These are phyloP conservation scores for Yamadazyma atlantica DNA, from an alignment of 1,139 yeast species.

Conservation along the genomic window DNA sequence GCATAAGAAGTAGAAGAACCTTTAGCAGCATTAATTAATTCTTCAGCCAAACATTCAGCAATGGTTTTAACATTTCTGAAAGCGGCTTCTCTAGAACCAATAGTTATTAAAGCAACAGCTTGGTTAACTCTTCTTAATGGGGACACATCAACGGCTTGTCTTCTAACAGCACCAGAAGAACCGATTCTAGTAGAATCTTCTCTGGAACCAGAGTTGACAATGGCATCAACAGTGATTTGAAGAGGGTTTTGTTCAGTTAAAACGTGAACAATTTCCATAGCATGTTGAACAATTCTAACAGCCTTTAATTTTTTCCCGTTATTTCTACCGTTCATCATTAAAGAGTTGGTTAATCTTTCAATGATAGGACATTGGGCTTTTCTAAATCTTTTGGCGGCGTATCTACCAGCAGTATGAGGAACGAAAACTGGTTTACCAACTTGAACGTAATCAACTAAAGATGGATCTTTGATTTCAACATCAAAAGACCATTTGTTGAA, in stretches of 20 bases:
- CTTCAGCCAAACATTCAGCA: slow-evolving; percentile 99
- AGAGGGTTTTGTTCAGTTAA: slow-evolving; percentile 99
- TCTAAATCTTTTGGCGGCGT: slow-evolving; percentile 99
- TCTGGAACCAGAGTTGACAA: slow-evolving; percentile 99
- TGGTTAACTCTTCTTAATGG: slow-evolving; percentile 99
- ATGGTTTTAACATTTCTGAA: slow-evolving; percentile 99
- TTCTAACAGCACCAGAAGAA: slow-evolving; percentile 99
- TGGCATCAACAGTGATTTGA: slow-evolving; percentile 98
- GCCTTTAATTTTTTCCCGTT: slow-evolving; percentile 99
- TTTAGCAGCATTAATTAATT: slow-evolving; percentile 99
- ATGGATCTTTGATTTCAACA: slow-evolving; percentile 95
- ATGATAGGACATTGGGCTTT: slow-evolving; percentile 99
- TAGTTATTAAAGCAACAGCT: slow-evolving; percentile 96
- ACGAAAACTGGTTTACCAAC: slow-evolving; percentile 97
- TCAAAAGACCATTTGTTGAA: slow-evolving; percentile 99
- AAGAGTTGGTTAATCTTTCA: slow-evolving; percentile 99
- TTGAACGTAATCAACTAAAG: slow-evolving; percentile 97
- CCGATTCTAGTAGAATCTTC: slow-evolving; percentile 99
- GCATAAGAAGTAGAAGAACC: slow-evolving; percentile 99
- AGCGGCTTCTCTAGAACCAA: slow-evolving; percentile 99
- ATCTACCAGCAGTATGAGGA: slow-evolving; percentile 99
- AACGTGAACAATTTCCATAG: slow-evolving; percentile 95
- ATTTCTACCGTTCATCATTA: slow-evolving; percentile 99
- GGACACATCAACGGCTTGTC: slow-evolving; percentile 99
- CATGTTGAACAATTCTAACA: slow-evolving; percentile 99